Conservation (phyloP, 2,329 filamentous ascomycete genomes). For the Elsinoe arachidis region DNA sequence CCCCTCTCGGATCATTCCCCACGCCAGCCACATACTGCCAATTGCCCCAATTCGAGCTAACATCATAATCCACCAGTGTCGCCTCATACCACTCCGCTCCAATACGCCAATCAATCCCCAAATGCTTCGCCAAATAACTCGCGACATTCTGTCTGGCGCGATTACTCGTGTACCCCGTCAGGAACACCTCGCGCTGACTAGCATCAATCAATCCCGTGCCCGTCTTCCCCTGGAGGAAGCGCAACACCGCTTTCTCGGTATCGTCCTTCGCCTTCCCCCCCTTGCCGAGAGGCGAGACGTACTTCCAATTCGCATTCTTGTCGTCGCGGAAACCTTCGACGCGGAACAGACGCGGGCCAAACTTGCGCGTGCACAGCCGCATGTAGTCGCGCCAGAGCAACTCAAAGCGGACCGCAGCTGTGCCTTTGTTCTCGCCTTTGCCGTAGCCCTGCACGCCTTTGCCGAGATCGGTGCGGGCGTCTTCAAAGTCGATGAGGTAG, state of each 20-base stretch:
- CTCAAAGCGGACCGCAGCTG: conserved; percentile 60
- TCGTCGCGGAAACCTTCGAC: conserved; percentile 54
- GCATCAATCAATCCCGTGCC: conserved; percentile 73
- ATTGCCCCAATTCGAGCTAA: conserved; percentile 58
- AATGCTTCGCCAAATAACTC: conserved; percentile 62
- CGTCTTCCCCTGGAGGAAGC: conserved; percentile 59
- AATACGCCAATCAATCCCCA: conserved; percentile 69
- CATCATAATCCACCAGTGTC: conserved; percentile 66
- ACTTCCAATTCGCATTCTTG: conserved; percentile 25
- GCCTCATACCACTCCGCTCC: conserved; percentile 79
- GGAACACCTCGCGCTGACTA: conserved; percentile 61
- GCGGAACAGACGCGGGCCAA: conserved; percentile 54
- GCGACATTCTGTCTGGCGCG: conserved; percentile 69
- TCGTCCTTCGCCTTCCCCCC: conserved; percentile 27
- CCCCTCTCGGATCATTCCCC: conserved; percentile 66
- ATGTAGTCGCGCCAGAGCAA: conserved; percentile 76
- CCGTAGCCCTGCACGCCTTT: conserved; percentile 49
- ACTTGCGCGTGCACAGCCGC: conserved; percentile 65
- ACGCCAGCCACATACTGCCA: conserved; percentile 78
- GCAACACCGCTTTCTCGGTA: conserved; percentile 35
- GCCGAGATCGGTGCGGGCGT: conserved; percentile 42
- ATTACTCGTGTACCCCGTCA: conserved; percentile 72
- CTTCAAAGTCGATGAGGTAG: conserved; percentile 59
- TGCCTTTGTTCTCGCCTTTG: conserved; percentile 63
- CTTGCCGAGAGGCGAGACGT: conserved; percentile 21